Base-by-base conservation (phyloP, 257 asterid species). In the Schizonepeta tenuifolia region DNA sequence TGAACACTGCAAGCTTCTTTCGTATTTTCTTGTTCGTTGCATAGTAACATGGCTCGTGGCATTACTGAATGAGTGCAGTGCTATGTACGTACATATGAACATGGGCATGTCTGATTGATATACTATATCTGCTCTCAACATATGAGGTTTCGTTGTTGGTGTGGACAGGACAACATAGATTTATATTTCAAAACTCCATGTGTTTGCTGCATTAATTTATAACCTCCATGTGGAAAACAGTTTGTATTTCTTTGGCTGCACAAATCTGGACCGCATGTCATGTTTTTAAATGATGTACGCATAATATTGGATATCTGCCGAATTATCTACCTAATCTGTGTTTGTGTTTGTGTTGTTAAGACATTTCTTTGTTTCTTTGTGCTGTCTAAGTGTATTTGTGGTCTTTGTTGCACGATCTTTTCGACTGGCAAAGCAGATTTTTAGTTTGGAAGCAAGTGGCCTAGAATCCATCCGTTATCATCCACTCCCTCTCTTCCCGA, bases 71-170 rank as follows among this genome's bases (percentile, higher is more conserved):
- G 22, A 21, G 13, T 69, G 63, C 31, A 18, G 9, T 4, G 21
- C 1, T 54, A 18, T n/a, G 9, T 22, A 24, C 50, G 47, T 47
- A 21, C 69, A 44, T 33, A 8, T 49, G 74, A 67, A 67, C 70
- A 49, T 59, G 75, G 74, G 47, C 10, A 67, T 75, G 65, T 75
- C 54, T 72, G 54, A 44, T n/a, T 31, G 21, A 1, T 38, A 38
- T 8, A 24, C 1, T 24, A 12, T 40, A 17, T 43, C 22, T 74
- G 10, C 15, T 33, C 63, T 46, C 57, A 68, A 35, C 58, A 68
- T 14, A 50, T 69, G 76, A 76, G 76, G 71, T 40, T 51, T 69
- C 51, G 70, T 50, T 69, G 72, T 40, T 76, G 75, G 50, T 61
- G 6, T 5, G 46, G 59, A 66, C 55, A 28, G 9, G 41, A 33